Base-by-base conservation (phyloP, 176 grass and related monocot genomes). In the Rhynchospora tenuis region DNA sequence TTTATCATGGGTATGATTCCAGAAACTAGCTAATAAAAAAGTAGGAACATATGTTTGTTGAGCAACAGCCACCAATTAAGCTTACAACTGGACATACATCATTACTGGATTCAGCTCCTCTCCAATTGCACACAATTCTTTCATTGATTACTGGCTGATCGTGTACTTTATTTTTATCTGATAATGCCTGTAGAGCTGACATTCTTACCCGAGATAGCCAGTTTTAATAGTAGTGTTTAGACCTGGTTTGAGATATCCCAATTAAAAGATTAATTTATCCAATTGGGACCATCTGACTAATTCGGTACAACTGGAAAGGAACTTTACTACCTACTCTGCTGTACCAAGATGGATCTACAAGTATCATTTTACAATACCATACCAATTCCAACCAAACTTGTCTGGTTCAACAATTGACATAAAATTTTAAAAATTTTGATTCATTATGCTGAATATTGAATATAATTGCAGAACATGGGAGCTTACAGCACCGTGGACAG, bases 391-490 rank as follows among this genome's bases (percentile, higher is more conserved):
- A 31, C 7, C 9, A 6, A 45, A 20, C 33, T 44, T 28, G 2
- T 47, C n/a, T 42, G 14, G 38, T 45, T 57, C 64, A 46, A 22
- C 46, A 0, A 16, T 24, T 23, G 44, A 10, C 44, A 14, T 6
- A 71, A 82, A 68, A 0, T 29, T n/a, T n/a, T 7, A 59, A 28
- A 16, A 11, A 12, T 15, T 58, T 2, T 0, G 5, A 22, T 6
- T 59, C 2, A 24, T 81, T 46, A 43, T 16, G 20, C 54, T 29
- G 29, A 19, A 47, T 45, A 0, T 84, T 57, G 15, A 80, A 60
- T 59, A 15, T 22, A 81, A 46, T 12, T 73, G 9, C 83, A 94
- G 89, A 86, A 94, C 81, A 17, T 94, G 89, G 92, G 92, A 91
- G 65, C 66, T 91, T 33, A 86, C 89, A 11, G 81, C 85, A 44